A percentile compares a stretch with the other conserved stretches of the same genome.
Evolutionary conservation across 192 early-diverging fungal species (phyloP).

Genomic region (Coemansia sp.): DNA sequence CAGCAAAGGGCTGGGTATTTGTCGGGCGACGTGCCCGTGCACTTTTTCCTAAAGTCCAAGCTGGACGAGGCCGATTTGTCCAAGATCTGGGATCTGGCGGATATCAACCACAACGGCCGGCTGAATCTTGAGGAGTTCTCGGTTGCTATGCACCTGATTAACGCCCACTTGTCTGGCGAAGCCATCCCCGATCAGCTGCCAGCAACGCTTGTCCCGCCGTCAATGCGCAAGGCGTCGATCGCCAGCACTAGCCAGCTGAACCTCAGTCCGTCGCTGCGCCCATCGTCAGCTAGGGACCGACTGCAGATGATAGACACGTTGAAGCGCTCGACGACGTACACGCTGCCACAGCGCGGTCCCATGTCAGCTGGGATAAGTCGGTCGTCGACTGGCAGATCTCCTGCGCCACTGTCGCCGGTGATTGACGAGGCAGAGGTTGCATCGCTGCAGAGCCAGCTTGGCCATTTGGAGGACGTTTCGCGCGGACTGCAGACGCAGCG

Average conservation of each 20-base stretch:
- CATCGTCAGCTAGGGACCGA: constrained; percentile 21
- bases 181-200: constrained; percentile 59
- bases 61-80: constrained; percentile 69
- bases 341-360: constrained; percentile 16
- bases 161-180: constrained; percentile 59
- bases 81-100: constrained; percentile 81
- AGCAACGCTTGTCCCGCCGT: constrained; percentile 50
- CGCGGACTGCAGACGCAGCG: constrained; percentile 52
- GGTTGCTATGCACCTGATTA: constrained; percentile 81
- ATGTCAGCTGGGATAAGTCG: constrained; percentile 24
- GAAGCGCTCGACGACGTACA: constrained; percentile 40
- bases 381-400: constrained; percentile 25
- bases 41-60: constrained; percentile 81
- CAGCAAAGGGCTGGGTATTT: constrained; percentile 62
- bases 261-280: constrained; percentile 34
- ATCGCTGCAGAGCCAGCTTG: constrained; percentile 37
- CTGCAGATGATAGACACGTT: constrained; percentile 23
- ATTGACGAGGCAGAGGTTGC: constrained; percentile 26
- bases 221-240: constrained; percentile 39
- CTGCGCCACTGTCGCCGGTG: constrained; percentile 28
- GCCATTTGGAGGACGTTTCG: constrained; percentile 47
- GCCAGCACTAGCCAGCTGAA: constrained; percentile 41
- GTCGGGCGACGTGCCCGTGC: constrained; percentile 71
- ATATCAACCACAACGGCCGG: constrained; percentile 63
- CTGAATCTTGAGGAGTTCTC: constrained; percentile 76